phyloP scores from a whole-genome alignment of 495 filamentous ascomycete genomes.

The Podospora comata region DNA sequence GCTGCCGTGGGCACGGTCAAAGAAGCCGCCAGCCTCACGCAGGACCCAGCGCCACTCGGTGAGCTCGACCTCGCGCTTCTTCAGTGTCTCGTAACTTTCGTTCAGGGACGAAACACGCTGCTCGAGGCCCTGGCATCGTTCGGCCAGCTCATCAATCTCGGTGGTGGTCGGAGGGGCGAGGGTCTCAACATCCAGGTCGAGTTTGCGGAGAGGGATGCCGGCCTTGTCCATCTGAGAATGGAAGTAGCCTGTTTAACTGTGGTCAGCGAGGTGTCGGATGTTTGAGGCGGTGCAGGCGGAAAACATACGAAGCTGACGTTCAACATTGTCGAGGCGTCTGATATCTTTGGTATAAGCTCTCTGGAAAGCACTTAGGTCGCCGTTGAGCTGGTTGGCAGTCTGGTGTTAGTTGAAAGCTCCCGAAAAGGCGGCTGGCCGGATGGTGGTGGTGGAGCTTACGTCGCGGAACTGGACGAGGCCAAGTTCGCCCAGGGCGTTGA shows the following conservation, averaged over 20 bases:
- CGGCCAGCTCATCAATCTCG: constrained; percentile 92
- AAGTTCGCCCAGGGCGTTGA: constrained; percentile 92
- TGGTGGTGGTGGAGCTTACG: constrained; percentile 53
- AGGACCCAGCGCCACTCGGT: constrained; percentile 98
- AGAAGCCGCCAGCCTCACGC: constrained; percentile 91
- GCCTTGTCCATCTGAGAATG: constrained; percentile 92
- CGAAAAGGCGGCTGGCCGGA: background rate
- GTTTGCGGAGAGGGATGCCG: constrained; percentile 72
- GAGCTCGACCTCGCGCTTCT: constrained; percentile 94
- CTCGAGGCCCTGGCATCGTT: constrained; percentile 87
- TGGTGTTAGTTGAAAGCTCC: background rate
- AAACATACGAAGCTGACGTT: constrained; percentile 85
- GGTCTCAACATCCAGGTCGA: constrained; percentile 80
- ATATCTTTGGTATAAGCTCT: constrained; percentile 97
- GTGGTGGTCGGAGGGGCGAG: constrained; percentile 81
- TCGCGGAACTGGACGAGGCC: constrained; percentile 95
- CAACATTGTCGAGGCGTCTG: constrained; percentile 92
- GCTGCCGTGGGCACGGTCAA: constrained; percentile 91
- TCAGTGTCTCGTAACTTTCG: constrained; percentile 96
- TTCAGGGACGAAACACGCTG: constrained; percentile 87
- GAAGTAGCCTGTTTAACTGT: constrained; percentile 68
- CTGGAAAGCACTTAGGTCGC: constrained; percentile 89
- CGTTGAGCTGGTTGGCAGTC: constrained; percentile 67
- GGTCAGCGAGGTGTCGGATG: constrained; percentile 7
- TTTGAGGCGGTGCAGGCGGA: constrained; percentile 1